Evolutionary conservation across 2,329 filamentous ascomycete genomes (phyloP).

Genomic region (Seiridium unicorne): DNA sequence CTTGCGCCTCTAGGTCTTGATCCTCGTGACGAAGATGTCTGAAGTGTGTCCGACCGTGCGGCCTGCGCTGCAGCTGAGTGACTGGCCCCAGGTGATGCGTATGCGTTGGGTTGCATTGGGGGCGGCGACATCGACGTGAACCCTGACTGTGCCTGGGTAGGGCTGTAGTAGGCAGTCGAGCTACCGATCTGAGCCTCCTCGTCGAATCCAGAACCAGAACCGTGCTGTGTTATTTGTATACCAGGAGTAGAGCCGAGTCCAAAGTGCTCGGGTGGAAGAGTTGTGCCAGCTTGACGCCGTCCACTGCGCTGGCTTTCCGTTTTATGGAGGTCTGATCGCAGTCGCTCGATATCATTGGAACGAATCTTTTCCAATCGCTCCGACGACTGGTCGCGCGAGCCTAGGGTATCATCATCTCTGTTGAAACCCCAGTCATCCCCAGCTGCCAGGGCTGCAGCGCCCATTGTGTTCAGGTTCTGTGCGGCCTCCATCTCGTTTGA

Average conservation of each 20-base stretch:
- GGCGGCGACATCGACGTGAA: not conserved
- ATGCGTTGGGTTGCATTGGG: not conserved
- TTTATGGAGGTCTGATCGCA: slow-evolving; percentile 22
- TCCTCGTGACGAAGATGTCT: not conserved
- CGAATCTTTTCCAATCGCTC: slow-evolving; percentile 31
- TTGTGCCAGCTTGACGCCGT: slow-evolving; percentile 27
- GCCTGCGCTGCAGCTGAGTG: not conserved
- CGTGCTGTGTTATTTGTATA: slow-evolving; percentile 26
- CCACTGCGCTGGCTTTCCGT: slow-evolving; percentile 25
- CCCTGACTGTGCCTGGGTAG: not conserved
- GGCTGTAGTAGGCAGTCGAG: slow-evolving; percentile 10
- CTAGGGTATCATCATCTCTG: slow-evolving; percentile 33
- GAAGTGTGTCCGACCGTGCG: not conserved
- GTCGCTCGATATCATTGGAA: slow-evolving; percentile 34
- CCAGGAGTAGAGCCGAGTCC: slow-evolving; percentile 15
- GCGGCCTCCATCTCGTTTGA: slow-evolving; percentile 43
- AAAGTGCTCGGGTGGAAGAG: slow-evolving; percentile 17
- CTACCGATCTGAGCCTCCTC: slow-evolving; percentile 30
- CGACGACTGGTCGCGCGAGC: slow-evolving; percentile 18
- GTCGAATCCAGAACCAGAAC: slow-evolving; percentile 19
- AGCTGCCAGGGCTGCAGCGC: slow-evolving; percentile 26
- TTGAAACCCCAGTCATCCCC: slow-evolving; percentile 35
- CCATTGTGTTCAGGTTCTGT: slow-evolving; percentile 41
- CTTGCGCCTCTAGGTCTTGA: slow-evolving; percentile 6
- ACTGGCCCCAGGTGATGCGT: not conserved